Evolutionary conservation across 345 rosid species (phyloP).

Genomic region (Psidium friedrichsthalianum): DNA sequence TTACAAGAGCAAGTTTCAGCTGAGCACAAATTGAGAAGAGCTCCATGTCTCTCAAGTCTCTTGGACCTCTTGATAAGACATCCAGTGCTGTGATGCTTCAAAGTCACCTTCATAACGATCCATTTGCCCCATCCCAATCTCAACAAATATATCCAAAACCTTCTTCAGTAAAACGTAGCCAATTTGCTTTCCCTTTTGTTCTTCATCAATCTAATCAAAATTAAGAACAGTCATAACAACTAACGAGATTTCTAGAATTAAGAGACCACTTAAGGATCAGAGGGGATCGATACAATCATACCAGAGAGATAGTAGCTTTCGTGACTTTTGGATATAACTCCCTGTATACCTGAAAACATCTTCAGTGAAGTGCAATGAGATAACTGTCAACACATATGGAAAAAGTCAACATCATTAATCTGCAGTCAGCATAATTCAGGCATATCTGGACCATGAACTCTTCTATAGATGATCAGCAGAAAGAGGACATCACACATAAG

Average conservation of each 20-base stretch:
- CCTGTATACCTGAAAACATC: conserved; percentile 9
- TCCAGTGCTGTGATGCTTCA: too few relatives aligned
- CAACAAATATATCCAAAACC: conserved; percentile 41
- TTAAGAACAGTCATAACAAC: neutral
- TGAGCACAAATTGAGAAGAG: too few relatives aligned
- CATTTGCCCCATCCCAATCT: conserved; percentile 51
- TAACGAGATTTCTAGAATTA: neutral
- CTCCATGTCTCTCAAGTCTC: too few relatives aligned
- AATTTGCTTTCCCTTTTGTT: conserved; percentile 47
- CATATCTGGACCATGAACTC: neutral
- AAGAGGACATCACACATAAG: neutral
- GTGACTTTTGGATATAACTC: conserved; percentile 21
- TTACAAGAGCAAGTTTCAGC: too few relatives aligned
- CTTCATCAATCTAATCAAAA: conserved; percentile 36
- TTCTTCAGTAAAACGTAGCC: conserved; percentile 50
- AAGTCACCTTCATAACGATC: conserved; percentile 36
- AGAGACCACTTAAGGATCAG: neutral
- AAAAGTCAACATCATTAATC: neutral
- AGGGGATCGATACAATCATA: neutral
- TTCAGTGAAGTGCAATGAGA: neutral
- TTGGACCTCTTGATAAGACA: too few relatives aligned
- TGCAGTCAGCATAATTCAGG: neutral
- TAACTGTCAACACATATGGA: neutral
- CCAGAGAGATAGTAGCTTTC: conserved; percentile 27
- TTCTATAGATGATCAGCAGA: neutral